Evolutionary conservation across 208 protist species (phyloP), one percentile per base, ranked within the genome.

Genomic region (Acanthamoeba healyi): DNA sequence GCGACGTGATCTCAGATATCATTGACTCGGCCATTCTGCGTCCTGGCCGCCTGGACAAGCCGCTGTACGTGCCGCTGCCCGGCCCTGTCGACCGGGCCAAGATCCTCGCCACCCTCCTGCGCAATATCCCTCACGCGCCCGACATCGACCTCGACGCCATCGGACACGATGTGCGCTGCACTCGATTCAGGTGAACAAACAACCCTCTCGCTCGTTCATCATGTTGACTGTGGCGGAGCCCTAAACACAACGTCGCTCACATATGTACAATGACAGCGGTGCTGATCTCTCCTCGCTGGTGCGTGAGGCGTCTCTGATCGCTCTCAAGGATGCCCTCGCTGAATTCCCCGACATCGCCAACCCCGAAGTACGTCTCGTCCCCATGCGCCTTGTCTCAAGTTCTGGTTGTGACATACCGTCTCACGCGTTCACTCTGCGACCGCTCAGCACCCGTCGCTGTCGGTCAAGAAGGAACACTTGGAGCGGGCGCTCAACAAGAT

Each of bases 11-110:
- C 9, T 12, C 81, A 95, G 99, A 99, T 94, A 99, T 99, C 95
- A 99, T 99, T 94, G 99, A 99, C 94, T 97, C 98, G 26, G 99
- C 99, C 15, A 99, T 99, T 97, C 96, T 99, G n/a, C 97, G 99
- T 32, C 99, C 99, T 2, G 99, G 98, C 12, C 97, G 99, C 10
- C 97, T 99, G 0, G 99, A 99, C 94, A 99, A 99, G 96, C 94
- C 98, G 38, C 96, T 99, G 0, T 99, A 99, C 94, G 98, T 99
- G 7, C 98, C 98, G 6, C 97, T 99, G 14, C 99, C 99, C 4
- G 97, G 94, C 12, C 70, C 96, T 24, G 38, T 42, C 54, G 94
- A 84, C 61, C 89, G 93, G 22, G 54, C 10, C 29, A 17, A 58
- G 46, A 96, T 96, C 63, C 77, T 82, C 14, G 44, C 65, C 26